Evolutionary conservation across 768 basidiomycete genomes (phyloP).

Genomic region (Ephemerocybe angulata): DNA sequence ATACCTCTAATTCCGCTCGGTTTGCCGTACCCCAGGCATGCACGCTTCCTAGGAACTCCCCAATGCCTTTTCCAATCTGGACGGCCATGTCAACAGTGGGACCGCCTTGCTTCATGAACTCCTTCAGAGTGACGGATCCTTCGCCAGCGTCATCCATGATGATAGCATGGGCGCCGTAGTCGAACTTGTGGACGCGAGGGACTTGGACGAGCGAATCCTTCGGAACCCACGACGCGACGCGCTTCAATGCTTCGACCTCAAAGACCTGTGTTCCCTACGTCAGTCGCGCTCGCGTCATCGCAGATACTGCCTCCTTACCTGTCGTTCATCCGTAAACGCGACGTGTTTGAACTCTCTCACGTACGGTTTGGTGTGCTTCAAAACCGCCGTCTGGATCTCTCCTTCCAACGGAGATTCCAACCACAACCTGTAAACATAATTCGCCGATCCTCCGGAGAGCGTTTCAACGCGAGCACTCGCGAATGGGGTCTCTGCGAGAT

Average conservation of each 20-base stretch:
- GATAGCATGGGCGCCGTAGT: conserved; percentile 45
- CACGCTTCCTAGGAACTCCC: conserved; percentile 49
- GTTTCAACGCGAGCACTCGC: conserved; percentile 29
- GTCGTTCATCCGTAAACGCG: conserved; percentile 39
- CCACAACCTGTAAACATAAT: conserved; percentile 56
- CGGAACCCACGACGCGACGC: conserved; percentile 36
- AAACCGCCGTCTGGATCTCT: conserved; percentile 42
- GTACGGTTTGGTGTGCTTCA: conserved; percentile 57
- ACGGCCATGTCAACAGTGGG: conserved; percentile 28
- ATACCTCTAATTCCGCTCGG: conserved; percentile 23
- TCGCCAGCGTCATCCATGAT: conserved; percentile 63
- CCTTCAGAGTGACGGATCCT: conserved; percentile 37
- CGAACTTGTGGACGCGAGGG: conserved; percentile 48
- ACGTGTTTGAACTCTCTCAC: conserved; percentile 24
- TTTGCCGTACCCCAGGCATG: conserved; percentile 46
- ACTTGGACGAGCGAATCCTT: conserved; percentile 40
- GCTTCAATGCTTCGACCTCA: conserved; percentile 47
- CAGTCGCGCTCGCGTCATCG: too few species aligned
- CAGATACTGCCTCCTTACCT: too few species aligned
- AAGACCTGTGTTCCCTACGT: too few species aligned
- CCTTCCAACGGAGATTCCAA: conserved; percentile 40
- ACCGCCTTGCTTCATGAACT: conserved; percentile 30
- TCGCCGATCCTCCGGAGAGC: conserved; percentile 51
- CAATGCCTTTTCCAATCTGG: conserved; percentile 50
- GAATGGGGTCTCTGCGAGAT: conserved; percentile 48